Evolutionary conservation across 2,329 filamentous ascomycete species (phyloP).

Genomic region (Paecilomyces variotii): DNA sequence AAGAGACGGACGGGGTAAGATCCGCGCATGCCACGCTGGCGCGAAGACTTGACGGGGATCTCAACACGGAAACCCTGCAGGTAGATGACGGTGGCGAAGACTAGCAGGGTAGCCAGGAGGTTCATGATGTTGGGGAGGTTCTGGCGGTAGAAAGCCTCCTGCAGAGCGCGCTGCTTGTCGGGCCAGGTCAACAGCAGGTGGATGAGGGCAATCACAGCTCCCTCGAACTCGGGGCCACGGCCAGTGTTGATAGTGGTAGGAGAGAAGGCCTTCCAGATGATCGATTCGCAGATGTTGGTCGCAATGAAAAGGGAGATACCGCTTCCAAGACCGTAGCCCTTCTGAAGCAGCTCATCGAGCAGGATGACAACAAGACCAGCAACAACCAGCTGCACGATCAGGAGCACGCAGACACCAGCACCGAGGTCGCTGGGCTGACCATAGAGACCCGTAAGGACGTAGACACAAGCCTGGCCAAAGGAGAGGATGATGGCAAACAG

Average conservation of each 20-base stretch:
- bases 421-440: conserved; percentile 94
- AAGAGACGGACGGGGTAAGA: conserved; percentile 98
- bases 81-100: conserved; percentile 98
- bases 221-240: conserved; percentile 97
- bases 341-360: conserved; percentile 96
- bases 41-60: conserved; percentile 98
- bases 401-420: conserved; percentile 93
- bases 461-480: conserved; percentile 94
- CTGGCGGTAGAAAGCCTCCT: conserved; percentile 98
- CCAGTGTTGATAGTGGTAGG: conserved; percentile 99
- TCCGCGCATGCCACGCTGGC: conserved; percentile 96
- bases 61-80: conserved; percentile 99
- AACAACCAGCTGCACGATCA: conserved; percentile 95
- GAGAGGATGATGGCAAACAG: conserved; percentile 96
- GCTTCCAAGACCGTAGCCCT: conserved; percentile 96
- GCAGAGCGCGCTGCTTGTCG: conserved; percentile 97
- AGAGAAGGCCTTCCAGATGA: conserved; percentile 99
- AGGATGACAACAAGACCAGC: conserved; percentile 98
- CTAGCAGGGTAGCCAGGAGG: conserved; percentile 80
- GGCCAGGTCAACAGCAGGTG: conserved; percentile 97
- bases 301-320: conserved; percentile 99
- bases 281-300: conserved; percentile 99
- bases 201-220: conserved; percentile 94
- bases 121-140: conserved; percentile 99
- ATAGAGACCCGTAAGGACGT: conserved; percentile 96